Percentiles rank a stretch among this genome's conserved stretches.
phyloP scores from a whole-genome alignment of 225 moss, liverwort and hornwort species.

The Physcomitrium patens region DNA sequence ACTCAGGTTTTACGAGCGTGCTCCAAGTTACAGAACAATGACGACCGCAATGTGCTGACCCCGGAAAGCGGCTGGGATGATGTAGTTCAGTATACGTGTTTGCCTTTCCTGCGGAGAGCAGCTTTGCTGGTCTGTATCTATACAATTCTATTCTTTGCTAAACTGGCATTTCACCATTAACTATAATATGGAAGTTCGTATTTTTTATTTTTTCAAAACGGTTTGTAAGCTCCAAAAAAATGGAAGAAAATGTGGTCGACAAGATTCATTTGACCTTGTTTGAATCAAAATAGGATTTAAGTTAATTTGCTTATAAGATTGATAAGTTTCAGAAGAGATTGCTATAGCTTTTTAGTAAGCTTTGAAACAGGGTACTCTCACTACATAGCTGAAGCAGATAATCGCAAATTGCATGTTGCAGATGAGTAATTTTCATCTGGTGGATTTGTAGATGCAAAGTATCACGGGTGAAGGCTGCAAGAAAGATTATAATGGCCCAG shows the following conservation, averaged over 20 bases:
- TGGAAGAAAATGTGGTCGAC: constrained; percentile 11
- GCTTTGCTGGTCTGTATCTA: constrained; percentile 73
- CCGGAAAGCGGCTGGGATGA: constrained; percentile 49
- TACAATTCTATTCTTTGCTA: background rate
- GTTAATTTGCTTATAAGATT: too few species aligned
- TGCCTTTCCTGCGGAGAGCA: constrained; percentile 87
- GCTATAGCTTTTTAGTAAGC: too few species aligned
- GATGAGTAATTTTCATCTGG: constrained; percentile 16
- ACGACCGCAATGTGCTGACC: constrained; percentile 29
- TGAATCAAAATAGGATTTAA: background rate
- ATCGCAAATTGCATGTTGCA: constrained; percentile 12
- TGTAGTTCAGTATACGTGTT: constrained; percentile 61
- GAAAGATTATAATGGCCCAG: constrained; percentile 41
- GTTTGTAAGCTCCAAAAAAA: constrained; percentile 18
- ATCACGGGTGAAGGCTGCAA: constrained; percentile 51
- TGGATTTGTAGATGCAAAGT: constrained; percentile 56
- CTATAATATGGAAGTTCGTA: background rate
- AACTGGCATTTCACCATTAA: constrained; percentile 5
- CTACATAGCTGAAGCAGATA: too few species aligned
- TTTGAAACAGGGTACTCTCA: too few species aligned
- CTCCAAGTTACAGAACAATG: constrained; percentile 46
- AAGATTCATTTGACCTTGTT: background rate
- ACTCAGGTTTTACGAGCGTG: constrained; percentile 76
- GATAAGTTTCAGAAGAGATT: too few species aligned
- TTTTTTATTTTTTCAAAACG: background rate